Conservation (phyloP, 306 rosid genomes). For the Vigna trinervia region DNA sequence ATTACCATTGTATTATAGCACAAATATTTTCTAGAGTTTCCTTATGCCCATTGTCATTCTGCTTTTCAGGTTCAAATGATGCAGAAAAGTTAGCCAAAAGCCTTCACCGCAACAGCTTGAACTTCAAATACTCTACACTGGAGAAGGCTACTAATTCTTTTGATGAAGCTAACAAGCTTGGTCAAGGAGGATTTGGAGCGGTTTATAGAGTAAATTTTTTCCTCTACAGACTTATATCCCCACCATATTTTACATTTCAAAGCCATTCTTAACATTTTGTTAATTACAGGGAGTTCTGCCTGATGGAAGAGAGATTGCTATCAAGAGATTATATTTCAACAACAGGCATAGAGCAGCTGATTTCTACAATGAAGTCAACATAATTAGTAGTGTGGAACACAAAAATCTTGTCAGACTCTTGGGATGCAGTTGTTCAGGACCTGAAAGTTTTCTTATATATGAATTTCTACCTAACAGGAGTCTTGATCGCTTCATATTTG, state of each 20-base stretch:
- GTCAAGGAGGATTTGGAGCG: constrained; percentile 89
- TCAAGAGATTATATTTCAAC: constrained; percentile 79
- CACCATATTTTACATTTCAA: constrained; percentile 6
- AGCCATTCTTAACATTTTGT: constrained; percentile 19
- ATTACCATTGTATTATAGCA: neutral
- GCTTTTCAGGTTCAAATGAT: constrained; percentile 63
- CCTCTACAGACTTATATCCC: constrained; percentile 10
- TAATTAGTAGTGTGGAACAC: constrained; percentile 82
- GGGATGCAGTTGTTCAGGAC: constrained; percentile 87
- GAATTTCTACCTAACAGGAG: constrained; percentile 75
- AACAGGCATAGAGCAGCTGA: constrained; percentile 77
- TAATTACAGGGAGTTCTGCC: constrained; percentile 48
- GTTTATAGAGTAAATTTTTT: constrained; percentile 66
- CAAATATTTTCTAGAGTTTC: neutral
- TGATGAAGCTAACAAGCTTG: constrained; percentile 62
- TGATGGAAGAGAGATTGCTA: constrained; percentile 88
- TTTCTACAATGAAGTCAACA: constrained; percentile 82
- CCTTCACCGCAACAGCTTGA: constrained; percentile 69
- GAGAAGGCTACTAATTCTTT: constrained; percentile 76
- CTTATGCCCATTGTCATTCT: neutral
- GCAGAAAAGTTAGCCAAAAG: constrained; percentile 60
- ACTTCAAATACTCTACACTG: constrained; percentile 78
- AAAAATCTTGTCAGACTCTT: constrained; percentile 70
- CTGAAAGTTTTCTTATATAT: constrained; percentile 85
- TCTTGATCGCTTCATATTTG: constrained; percentile 76